Evolutionary conservation across 495 filamentous ascomycete genomes (phyloP).

Genomic region (Diplogelasinospora grovesii): DNA sequence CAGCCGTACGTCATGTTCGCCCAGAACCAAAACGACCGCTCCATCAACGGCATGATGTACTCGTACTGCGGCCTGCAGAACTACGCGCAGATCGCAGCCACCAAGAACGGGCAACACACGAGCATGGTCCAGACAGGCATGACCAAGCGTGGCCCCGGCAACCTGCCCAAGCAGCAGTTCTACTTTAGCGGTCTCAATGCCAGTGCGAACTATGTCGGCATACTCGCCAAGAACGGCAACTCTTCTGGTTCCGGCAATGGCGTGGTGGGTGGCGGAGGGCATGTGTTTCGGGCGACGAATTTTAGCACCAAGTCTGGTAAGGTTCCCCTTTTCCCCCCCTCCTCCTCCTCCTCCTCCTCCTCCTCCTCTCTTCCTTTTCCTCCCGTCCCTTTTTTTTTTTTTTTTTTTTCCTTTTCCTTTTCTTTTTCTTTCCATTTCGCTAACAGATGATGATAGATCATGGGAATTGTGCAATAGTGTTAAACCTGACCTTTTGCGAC

Average conservation of each 20-base stretch:
- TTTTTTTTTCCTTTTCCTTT: no score
- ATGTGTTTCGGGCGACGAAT: conserved; percentile 57
- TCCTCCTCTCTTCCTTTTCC: neutral
- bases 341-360: no score
- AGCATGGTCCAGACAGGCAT: conserved; percentile 53
- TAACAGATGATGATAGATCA: conserved; percentile 7
- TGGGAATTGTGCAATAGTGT: conserved; percentile 75
- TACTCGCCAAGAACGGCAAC: conserved; percentile 52
- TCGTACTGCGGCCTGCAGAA: conserved; percentile 68
- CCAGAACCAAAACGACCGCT: conserved; percentile 52
- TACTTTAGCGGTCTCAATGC: conserved; percentile 66
- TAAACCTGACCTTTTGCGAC: conserved; percentile 75
- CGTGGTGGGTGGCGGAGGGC: conserved; percentile 60
- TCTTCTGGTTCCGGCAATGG: conserved; percentile 43
- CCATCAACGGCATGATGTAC: conserved; percentile 58
- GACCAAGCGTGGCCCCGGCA: conserved; percentile 55
- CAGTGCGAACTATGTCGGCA: conserved; percentile 61
- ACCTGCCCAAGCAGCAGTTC: conserved; percentile 76
- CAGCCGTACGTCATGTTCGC: conserved; percentile 76
- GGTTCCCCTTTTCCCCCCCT: no score
- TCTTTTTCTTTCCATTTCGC: neutral
- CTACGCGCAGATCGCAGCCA: conserved; percentile 54
- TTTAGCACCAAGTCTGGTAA: conserved; percentile 75
- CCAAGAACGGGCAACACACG: conserved; percentile 32
- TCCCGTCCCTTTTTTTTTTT: neutral